Percentiles rank a stretch among this genome's conserved stretches.
phyloP scores from a whole-genome alignment of 2,329 filamentous ascomycete genomes.

The Trichoderma koningii region DNA sequence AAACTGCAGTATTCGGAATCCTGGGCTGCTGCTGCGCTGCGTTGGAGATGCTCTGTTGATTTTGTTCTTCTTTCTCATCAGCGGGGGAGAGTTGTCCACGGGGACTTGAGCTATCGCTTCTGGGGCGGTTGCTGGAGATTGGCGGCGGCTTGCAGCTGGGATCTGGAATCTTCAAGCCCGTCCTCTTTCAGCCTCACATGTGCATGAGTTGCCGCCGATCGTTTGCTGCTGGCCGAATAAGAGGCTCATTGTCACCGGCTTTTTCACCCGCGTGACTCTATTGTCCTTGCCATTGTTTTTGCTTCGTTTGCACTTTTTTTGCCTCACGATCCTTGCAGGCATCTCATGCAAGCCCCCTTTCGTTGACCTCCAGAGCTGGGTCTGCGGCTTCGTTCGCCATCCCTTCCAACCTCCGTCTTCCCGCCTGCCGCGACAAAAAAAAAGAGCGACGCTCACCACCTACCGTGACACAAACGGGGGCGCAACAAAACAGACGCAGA shows the following conservation, averaged over 20 bases:
- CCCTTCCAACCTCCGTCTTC: background rate
- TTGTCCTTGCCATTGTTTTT: background rate
- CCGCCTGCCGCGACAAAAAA: too few species aligned
- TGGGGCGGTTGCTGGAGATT: conserved; percentile 13
- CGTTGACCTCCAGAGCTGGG: background rate
- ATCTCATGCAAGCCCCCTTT: conserved; percentile 7
- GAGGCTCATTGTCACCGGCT: background rate
- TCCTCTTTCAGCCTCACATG: conserved; percentile 17
- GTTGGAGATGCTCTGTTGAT: conserved; percentile 8
- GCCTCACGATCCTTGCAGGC: background rate
- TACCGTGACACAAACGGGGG: conserved; percentile 3
- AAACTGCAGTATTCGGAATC: background rate
- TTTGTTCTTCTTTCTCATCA: background rate
- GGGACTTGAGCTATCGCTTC: conserved; percentile 5
- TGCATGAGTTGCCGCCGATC: background rate
- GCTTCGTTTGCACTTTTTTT: background rate
- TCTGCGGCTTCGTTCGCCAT: conserved; percentile 8
- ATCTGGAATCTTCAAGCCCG: conserved; percentile 12
- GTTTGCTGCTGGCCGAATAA: background rate
- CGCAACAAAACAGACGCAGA: conserved; percentile 1
- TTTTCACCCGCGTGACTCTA: background rate
- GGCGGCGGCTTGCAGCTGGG: conserved; percentile 5
- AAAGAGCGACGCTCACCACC: background rate
- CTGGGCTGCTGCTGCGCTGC: background rate
- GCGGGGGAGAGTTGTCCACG: background rate